A percentile compares a stretch with the other conserved stretches of the same genome.
phyloP scores from a whole-genome alignment of 176 grass and related monocot species.

The Phoenix dactylifera region DNA sequence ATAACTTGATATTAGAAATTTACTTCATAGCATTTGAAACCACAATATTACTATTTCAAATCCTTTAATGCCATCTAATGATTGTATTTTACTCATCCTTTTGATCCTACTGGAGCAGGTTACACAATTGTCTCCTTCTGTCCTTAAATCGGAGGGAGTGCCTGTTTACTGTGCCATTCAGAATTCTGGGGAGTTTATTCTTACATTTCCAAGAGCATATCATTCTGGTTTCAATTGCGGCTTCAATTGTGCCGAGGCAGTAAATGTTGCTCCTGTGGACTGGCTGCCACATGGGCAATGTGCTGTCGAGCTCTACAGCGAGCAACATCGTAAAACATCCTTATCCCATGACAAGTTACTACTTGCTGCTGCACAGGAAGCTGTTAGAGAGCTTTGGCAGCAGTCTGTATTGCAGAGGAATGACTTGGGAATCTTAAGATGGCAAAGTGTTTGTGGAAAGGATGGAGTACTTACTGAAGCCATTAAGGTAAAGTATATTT shows the following conservation, averaged over 20 bases:
- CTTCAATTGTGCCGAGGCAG: conserved; percentile 96
- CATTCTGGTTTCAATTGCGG: conserved; percentile 94
- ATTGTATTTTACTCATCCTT: conserved; percentile 6
- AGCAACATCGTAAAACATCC: conserved; percentile 74
- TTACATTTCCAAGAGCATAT: conserved; percentile 87
- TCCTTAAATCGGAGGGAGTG: conserved; percentile 83
- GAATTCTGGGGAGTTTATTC: conserved; percentile 64
- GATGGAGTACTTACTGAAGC: conserved; percentile 51
- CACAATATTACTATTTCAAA: background rate
- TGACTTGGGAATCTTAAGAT: conserved; percentile 19
- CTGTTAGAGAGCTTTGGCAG: conserved; percentile 49
- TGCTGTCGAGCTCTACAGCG: conserved; percentile 73
- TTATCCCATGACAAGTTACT: conserved; percentile 88
- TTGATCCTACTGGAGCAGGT: conserved; percentile 47
- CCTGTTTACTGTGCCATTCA: conserved; percentile 71
- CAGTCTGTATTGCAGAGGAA: conserved; percentile 14
- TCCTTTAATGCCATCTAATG: background rate
- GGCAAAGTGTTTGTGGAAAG: conserved; percentile 55
- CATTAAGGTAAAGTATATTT: conserved; percentile 42
- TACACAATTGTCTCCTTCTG: conserved; percentile 86
- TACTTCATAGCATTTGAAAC: no score
- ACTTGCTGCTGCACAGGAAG: conserved; percentile 47
- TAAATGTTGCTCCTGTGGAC: conserved; percentile 83
- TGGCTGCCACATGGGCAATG: conserved; percentile 80
- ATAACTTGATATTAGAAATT: no score